Conservation (phyloP, 345 rosid genomes). For the Excoecaria agallocha region DNA sequence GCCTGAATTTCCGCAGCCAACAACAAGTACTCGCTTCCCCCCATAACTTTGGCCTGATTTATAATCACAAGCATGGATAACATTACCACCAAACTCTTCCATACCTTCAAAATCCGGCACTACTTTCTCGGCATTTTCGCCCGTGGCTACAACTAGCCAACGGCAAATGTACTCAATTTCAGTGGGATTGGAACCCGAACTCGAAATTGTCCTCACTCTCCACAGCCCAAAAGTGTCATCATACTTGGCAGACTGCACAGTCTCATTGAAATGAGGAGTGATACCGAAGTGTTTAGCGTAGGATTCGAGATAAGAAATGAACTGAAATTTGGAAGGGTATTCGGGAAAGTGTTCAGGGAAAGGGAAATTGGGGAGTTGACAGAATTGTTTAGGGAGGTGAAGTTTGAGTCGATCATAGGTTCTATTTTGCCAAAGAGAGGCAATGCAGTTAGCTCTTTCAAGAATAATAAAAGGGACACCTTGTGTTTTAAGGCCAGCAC, state of each 20-base stretch:
- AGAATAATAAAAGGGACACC: slow-evolving; percentile 78
- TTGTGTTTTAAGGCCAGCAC: slow-evolving; percentile 56
- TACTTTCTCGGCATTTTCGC: slow-evolving; percentile 84
- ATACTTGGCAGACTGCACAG: slow-evolving; percentile 67
- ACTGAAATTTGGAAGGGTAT: slow-evolving; percentile 73
- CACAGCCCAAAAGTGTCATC: slow-evolving; percentile 65
- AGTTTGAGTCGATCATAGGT: slow-evolving; percentile 85
- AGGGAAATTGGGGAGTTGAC: slow-evolving; percentile 60
- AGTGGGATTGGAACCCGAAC: slow-evolving; percentile 27
- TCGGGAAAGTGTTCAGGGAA: slow-evolving; percentile 70
- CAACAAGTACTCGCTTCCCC: slow-evolving; percentile 66
- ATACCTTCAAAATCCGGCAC: slow-evolving; percentile 74
- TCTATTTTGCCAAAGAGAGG: slow-evolving; percentile 80
- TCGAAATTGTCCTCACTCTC: slow-evolving; percentile 58
- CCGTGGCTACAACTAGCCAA: slow-evolving; percentile 86
- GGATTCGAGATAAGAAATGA: slow-evolving; percentile 63
- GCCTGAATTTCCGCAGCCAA: slow-evolving; percentile 92
- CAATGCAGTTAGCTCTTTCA: slow-evolving; percentile 75
- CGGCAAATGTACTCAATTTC: slow-evolving; percentile 73
- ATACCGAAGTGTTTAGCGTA: slow-evolving; percentile 63
- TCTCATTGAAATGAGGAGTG: slow-evolving; percentile 59
- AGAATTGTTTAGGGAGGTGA: slow-evolving; percentile 83
- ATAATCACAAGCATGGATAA: slow-evolving; percentile 70
- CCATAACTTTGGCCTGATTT: slow-evolving; percentile 60
- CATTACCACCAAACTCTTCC: slow-evolving; percentile 52